These are phyloP conservation scores for Ustilago tritici DNA, from an alignment of 1,284 basidiomycete genomes.

Conservation along the genomic window DNA sequence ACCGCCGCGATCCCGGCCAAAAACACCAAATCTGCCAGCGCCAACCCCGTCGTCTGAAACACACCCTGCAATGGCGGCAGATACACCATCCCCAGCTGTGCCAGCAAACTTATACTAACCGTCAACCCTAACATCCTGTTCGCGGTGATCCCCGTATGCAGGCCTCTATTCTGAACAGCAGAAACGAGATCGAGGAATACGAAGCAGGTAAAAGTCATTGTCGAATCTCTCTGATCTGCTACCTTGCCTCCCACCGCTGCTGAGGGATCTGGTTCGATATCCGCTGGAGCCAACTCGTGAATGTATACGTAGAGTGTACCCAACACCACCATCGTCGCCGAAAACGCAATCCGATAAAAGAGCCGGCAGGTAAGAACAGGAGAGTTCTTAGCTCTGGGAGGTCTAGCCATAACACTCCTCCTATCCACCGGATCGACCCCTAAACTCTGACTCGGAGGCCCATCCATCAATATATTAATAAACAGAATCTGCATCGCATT, in stretches of 20 bases:
- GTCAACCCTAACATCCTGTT: slow-evolving; percentile 92
- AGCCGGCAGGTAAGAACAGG: slow-evolving; percentile 83
- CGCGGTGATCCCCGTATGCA: slow-evolving; percentile 51
- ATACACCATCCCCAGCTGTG: slow-evolving; percentile 88
- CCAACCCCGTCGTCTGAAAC: slow-evolving; percentile 90
- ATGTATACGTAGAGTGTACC: slow-evolving; percentile 90
- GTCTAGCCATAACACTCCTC: slow-evolving; percentile 82
- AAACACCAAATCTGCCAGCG: slow-evolving; percentile 77
- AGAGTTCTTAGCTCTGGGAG: slow-evolving; percentile 88
- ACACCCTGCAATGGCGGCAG: slow-evolving; percentile 88
- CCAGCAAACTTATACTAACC: slow-evolving; percentile 83
- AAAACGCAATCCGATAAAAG: slow-evolving; percentile 85
- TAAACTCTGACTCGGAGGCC: slow-evolving; percentile 94
- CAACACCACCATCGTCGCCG: slow-evolving; percentile 87
- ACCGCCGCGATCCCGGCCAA: slow-evolving; percentile 79
- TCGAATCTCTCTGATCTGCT: slow-evolving; percentile 49
- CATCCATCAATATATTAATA: slow-evolving; percentile 99
- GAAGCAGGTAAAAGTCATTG: slow-evolving; percentile 87
- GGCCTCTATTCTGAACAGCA: slow-evolving; percentile 90
- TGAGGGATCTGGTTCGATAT: slow-evolving; percentile 23
- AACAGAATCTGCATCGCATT: slow-evolving; percentile 99
- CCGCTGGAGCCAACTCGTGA: slow-evolving; percentile 72
- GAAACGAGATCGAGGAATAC: slow-evolving; percentile 96
- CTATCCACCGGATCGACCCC: slow-evolving; percentile 96
- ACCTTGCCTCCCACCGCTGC: slow-evolving; percentile 2